Conservation (phyloP, 2,329 filamentous ascomycete genomes). For the Knufia fluminis region DNA sequence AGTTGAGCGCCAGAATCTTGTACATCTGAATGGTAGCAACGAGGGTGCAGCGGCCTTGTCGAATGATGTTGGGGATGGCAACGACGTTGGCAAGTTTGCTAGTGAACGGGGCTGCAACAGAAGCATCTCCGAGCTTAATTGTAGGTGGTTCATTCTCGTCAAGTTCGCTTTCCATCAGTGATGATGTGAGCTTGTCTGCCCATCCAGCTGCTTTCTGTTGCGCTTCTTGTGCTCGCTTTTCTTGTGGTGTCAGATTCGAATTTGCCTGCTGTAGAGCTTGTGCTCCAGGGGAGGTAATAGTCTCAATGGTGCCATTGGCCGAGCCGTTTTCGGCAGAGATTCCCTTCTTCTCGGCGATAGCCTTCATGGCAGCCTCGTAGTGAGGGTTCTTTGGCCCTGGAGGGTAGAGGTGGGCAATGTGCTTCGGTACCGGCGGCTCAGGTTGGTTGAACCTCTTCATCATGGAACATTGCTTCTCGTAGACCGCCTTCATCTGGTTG, state of each 20-base stretch:
- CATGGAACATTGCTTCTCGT: conserved; percentile 86
- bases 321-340: conserved; percentile 32
- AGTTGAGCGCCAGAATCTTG: conserved; percentile 97
- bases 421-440: conserved; percentile 75
- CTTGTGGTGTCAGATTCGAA: conserved; percentile 41
- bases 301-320: conserved; percentile 46
- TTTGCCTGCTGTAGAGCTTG: conserved; percentile 47
- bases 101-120: conserved; percentile 92
- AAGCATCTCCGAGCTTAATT: conserved; percentile 94
- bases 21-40: conserved; percentile 99
- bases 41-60: conserved; percentile 92
- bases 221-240: conserved; percentile 47
- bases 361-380: conserved; percentile 81
- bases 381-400: conserved; percentile 88
- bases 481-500: conserved; percentile 96
- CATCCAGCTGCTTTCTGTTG: conserved; percentile 65
- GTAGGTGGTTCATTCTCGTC: conserved; percentile 86
- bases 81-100: conserved; percentile 96
- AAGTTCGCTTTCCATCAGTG: conserved; percentile 83
- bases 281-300: conserved; percentile 58
- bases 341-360: conserved; percentile 72
- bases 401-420: conserved; percentile 91
- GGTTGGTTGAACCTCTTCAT: conserved; percentile 96
- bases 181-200: conserved; percentile 75
- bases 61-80: conserved; percentile 95